Evolutionary conservation across 2,329 filamentous ascomycete genomes (phyloP).

Genomic region (Colletotrichum gloeosporioides): DNA sequence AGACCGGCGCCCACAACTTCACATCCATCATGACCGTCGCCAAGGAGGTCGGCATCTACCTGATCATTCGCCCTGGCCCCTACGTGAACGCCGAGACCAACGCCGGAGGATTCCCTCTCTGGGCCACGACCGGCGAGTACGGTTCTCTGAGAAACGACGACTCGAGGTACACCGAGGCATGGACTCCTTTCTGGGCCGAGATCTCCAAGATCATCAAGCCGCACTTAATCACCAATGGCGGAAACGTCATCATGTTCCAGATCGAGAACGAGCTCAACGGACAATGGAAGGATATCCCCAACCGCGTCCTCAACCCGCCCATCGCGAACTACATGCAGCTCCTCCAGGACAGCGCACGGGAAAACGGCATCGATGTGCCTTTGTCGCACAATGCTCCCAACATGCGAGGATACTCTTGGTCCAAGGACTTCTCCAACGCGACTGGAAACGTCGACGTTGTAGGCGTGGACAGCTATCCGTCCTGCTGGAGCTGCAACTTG

Average conservation of each 20-base stretch:
- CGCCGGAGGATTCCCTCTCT: slow-evolving; percentile 66
- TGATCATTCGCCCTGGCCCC: slow-evolving; percentile 59
- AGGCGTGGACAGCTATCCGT: slow-evolving; percentile 58
- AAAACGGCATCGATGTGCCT: slow-evolving; percentile 63
- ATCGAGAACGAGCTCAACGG: slow-evolving; percentile 61
- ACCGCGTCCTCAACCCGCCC: slow-evolving; percentile 52
- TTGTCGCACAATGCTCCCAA: slow-evolving; percentile 66
- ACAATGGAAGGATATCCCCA: slow-evolving; percentile 45
- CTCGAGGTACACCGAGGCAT: slow-evolving; percentile 55
- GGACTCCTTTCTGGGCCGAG: slow-evolving; percentile 57
- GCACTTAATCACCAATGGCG: slow-evolving; percentile 62
- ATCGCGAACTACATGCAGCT: slow-evolving; percentile 62
- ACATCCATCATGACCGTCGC: slow-evolving; percentile 51
- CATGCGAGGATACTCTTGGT: slow-evolving; percentile 62
- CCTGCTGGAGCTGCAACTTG: slow-evolving; percentile 69
- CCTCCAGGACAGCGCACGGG: slow-evolving; percentile 57
- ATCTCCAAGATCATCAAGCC: slow-evolving; percentile 56
- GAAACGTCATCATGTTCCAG: slow-evolving; percentile 59
- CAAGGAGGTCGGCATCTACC: slow-evolving; percentile 45
- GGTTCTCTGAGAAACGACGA: slow-evolving; percentile 59
- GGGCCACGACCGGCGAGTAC: slow-evolving; percentile 66
- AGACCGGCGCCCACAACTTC: slow-evolving; percentile 48
- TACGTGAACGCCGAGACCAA: slow-evolving; percentile 70
- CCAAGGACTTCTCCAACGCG: slow-evolving; percentile 61
- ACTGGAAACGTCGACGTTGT: slow-evolving; percentile 62